Evolutionary conservation across 495 filamentous ascomycete species (phyloP).

Genomic region (Podospora conica): DNA sequence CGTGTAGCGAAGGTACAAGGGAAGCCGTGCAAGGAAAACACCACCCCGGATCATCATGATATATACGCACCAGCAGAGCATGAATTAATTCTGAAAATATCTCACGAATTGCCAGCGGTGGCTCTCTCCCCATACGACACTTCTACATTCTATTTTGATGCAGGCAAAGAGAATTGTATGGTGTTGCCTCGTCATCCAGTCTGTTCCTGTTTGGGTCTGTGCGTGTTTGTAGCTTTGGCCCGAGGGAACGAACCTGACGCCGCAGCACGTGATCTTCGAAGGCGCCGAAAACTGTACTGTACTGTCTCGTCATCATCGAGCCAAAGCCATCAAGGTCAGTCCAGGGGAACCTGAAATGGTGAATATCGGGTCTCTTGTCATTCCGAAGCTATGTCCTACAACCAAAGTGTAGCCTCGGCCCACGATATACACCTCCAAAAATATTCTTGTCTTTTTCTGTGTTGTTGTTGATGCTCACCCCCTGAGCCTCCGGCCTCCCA

Average conservation of each 20-base stretch:
- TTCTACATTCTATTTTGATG: background rate
- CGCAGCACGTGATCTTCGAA: too few species aligned
- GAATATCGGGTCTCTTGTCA: slow-evolving; percentile 14
- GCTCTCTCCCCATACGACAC: background rate
- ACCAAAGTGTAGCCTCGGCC: slow-evolving; percentile 9
- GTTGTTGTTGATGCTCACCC: slow-evolving; percentile 10
- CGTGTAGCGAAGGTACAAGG: background rate
- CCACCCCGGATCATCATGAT: background rate
- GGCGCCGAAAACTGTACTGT: too few species aligned
- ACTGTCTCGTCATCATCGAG: too few species aligned
- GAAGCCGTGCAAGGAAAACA: background rate
- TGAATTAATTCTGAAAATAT: background rate
- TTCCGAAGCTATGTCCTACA: slow-evolving; percentile 20
- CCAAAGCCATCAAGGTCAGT: too few species aligned
- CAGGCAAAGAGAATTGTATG: too few species aligned
- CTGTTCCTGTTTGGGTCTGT: too few species aligned
- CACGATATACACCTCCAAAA: slow-evolving; percentile 18
- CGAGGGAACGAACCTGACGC: too few species aligned
- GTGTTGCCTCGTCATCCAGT: too few species aligned
- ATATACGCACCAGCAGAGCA: background rate
- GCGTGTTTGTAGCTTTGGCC: too few species aligned
- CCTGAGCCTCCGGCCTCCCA: background rate
- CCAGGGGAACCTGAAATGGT: background rate
- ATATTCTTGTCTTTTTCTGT: slow-evolving; percentile 10
- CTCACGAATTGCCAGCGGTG: background rate